Evolutionary conservation across 2,329 filamentous ascomycete species (phyloP).

Genomic region (Scedosporium apiospermum): DNA sequence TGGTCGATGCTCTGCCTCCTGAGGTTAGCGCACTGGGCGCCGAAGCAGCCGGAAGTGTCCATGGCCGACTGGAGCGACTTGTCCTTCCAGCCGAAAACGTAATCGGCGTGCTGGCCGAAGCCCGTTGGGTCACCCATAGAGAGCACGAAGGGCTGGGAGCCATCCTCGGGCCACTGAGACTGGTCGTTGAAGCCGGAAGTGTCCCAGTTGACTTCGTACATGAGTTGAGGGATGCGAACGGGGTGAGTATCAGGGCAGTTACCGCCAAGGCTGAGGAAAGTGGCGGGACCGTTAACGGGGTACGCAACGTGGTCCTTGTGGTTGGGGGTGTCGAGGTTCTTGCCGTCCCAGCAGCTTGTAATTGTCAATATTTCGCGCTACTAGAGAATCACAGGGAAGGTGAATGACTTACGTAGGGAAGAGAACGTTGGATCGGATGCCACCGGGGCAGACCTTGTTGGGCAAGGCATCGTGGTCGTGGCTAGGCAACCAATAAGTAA

Average conservation of each 20-base stretch:
- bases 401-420: conserved; percentile 30
- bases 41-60: conserved; percentile 34
- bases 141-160: conserved; percentile 7
- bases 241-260: conserved; percentile 8
- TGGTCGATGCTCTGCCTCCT: background rate
- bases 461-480: conserved; percentile 44
- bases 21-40: conserved; percentile 14
- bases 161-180: conserved; percentile 6
- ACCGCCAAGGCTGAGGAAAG: conserved; percentile 3
- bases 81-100: conserved; percentile 8
- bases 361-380: conserved; percentile 12
- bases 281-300: conserved; percentile 3
- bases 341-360: conserved; percentile 49
- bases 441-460: conserved; percentile 33
- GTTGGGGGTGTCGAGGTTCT: conserved; percentile 41
- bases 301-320: conserved; percentile 40
- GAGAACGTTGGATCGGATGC: conserved; percentile 43
- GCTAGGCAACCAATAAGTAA: background rate
- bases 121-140: conserved; percentile 2
- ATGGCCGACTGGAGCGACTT: conserved; percentile 21
- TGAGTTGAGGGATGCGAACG: conserved; percentile 8
- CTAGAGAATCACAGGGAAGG: conserved; percentile 19
- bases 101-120: conserved; percentile 5
- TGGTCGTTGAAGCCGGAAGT: conserved; percentile 7
- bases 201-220: conserved; percentile 9